Evolutionary conservation across 73 alveolate species (phyloP).

Genomic region (Tetrahymena elliotti): DNA sequence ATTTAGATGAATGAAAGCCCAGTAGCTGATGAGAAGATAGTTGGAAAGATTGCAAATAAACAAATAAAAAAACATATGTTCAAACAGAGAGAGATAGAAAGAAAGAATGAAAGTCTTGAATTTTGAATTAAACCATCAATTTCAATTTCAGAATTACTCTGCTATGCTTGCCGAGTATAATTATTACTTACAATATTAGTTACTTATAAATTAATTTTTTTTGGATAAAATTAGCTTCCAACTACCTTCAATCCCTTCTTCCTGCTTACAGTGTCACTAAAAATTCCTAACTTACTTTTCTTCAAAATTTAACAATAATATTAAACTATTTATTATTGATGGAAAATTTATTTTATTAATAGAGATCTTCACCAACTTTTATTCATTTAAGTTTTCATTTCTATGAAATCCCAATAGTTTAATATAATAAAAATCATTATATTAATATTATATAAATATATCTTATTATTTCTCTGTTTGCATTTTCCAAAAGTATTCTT

Average conservation of each 20-base stretch:
- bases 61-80: not conserved
- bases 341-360: not conserved
- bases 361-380: too few relatives aligned
- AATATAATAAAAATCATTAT: not conserved
- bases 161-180: not conserved
- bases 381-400: too few relatives aligned
- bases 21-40: not conserved
- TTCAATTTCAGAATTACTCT: too few relatives aligned
- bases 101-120: not conserved
- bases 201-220: not conserved
- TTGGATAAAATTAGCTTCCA: not conserved
- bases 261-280: too few relatives aligned
- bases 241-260: not conserved
- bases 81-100: not conserved
- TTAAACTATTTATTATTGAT: too few relatives aligned
- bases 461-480: not conserved
- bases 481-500: not conserved
- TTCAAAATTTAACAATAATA: too few relatives aligned
- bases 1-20: not conserved
- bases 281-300: too few relatives aligned
- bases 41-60: not conserved
- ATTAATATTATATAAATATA: too few relatives aligned
- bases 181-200: not conserved
- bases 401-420: too few relatives aligned
- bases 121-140: too few relatives aligned